Conservation (phyloP, 2,329 filamentous ascomycete species). For the Passalora sequoiae region DNA sequence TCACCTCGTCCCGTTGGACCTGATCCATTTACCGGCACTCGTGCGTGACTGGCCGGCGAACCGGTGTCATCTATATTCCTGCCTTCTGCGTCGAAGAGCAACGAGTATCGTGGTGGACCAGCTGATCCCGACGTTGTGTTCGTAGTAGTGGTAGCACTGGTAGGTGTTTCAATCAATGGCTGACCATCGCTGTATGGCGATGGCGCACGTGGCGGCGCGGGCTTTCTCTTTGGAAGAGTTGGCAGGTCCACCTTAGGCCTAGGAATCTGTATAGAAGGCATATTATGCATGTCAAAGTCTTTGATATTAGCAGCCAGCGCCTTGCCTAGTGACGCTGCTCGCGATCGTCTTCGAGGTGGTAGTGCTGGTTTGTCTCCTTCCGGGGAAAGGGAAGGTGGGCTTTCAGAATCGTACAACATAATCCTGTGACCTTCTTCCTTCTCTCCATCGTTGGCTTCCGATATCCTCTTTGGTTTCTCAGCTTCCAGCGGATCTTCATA, state of each 20-base stretch:
- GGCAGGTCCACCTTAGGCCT: conserved; percentile 17
- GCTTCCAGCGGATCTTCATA: conserved; percentile 47
- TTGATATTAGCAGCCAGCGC: conserved; percentile 18
- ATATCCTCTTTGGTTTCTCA: conserved; percentile 12
- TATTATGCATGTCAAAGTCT: conserved; percentile 14
- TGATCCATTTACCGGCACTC: conserved; percentile 38
- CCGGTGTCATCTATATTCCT: conserved; percentile 31
- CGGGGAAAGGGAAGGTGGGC: conserved; percentile 10
- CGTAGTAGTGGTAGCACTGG: too few relatives aligned
- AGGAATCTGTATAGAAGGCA: conserved; percentile 1
- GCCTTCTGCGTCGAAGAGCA: conserved; percentile 36
- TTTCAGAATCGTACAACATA: conserved; percentile 40
- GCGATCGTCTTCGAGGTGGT: conserved; percentile 33
- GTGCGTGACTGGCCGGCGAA: conserved; percentile 36
- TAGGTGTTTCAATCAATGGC: conserved; percentile 11
- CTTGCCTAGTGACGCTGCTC: conserved; percentile 18
- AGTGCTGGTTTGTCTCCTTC: conserved; percentile 32
- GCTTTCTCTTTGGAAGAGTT: conserved; percentile 34
- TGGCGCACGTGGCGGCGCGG: conserved; percentile 36
- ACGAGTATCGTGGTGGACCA: conserved; percentile 38
- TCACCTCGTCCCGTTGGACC: conserved; percentile 29
- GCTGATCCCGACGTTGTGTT: conserved; percentile 3
- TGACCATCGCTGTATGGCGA: conserved; percentile 8
- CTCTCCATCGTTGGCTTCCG: conserved; percentile 22
- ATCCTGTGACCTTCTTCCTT: conserved; percentile 38